Evolutionary conservation across 1,139 yeast species (phyloP).

Genomic region (Kodamaea anthophila): DNA sequence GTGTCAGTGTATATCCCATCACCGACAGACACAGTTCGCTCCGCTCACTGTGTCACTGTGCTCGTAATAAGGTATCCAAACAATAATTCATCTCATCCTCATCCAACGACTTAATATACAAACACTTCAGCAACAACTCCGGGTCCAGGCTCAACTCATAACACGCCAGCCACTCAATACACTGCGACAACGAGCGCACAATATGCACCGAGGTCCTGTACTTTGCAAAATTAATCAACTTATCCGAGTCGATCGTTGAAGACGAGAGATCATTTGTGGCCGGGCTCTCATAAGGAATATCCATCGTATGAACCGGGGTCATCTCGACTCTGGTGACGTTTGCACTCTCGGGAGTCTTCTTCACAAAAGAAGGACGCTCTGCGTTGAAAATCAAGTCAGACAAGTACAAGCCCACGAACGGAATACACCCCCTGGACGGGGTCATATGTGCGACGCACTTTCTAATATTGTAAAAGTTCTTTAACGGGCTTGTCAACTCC

Average conservation of each 20-base stretch:
- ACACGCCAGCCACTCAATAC: slow-evolving; percentile 77
- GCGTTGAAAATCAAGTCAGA: slow-evolving; percentile 80
- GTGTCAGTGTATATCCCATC: too few species aligned
- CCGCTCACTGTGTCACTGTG: too few species aligned
- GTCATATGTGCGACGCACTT: slow-evolving; percentile 53
- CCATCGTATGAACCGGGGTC: slow-evolving; percentile 3
- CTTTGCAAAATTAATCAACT: slow-evolving; percentile 68
- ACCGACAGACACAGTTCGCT: too few species aligned
- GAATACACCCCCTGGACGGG: slow-evolving; percentile 78
- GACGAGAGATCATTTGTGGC: slow-evolving; percentile 11
- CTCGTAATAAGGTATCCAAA: slow-evolving; percentile 12
- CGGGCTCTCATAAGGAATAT: slow-evolving; percentile 5
- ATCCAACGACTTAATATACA: slow-evolving; percentile 71
- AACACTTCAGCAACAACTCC: slow-evolving; percentile 73
- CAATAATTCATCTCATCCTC: slow-evolving; percentile 66
- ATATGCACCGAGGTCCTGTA: slow-evolving; percentile 73
- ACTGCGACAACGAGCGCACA: slow-evolving; percentile 71
- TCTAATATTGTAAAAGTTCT: slow-evolving; percentile 62
- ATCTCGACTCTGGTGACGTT: slow-evolving; percentile 1
- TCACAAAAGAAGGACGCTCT: slow-evolving; percentile 52
- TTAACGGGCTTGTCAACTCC: slow-evolving; percentile 56
- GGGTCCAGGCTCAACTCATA: slow-evolving; percentile 46
- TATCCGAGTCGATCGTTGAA: slow-evolving; percentile 23
- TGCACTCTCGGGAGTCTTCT: slow-evolving; percentile 8
- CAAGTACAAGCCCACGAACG: slow-evolving; percentile 80